Percentiles rank a stretch among this genome's conserved stretches.
Conservation (phyloP, 495 filamentous ascomycete genomes). For the Terfezia boudieri region DNA sequence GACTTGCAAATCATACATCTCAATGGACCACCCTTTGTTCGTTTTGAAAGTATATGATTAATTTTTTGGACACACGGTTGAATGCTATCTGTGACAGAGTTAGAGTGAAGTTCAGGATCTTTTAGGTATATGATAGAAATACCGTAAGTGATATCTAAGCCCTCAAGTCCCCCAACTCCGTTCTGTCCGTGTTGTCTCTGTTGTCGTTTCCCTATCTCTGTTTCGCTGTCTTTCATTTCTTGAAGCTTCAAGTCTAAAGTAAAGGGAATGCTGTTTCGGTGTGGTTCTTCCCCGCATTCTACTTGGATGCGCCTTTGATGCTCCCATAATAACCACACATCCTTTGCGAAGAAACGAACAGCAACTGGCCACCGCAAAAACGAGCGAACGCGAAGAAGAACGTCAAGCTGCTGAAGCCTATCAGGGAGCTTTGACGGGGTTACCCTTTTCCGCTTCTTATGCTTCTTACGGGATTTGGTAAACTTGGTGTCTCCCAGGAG, state of each 20-base stretch:
- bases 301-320: neutral
- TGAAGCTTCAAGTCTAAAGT: too few relatives aligned
- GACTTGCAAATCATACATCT: conserved; percentile 41
- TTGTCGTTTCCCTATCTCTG: conserved; percentile 6
- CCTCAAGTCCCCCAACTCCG: conserved; percentile 26
- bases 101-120: too few relatives aligned
- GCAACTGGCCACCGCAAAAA: conserved; percentile 66
- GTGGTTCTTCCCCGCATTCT: too few relatives aligned
- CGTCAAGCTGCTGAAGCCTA: conserved; percentile 45
- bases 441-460: too few relatives aligned
- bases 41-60: too few relatives aligned
- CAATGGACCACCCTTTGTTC: conserved; percentile 4
- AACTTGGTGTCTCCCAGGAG: too few relatives aligned
- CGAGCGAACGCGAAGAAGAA: conserved; percentile 51
- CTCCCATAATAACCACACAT: conserved; percentile 47
- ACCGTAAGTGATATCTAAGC: conserved; percentile 37
- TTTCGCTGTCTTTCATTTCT: conserved; percentile 1
- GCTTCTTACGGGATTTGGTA: too few relatives aligned
- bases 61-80: too few relatives aligned
- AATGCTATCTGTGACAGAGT: too few relatives aligned
- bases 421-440: too few relatives aligned
- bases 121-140: conserved; percentile 8
- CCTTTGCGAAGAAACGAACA: conserved; percentile 53
- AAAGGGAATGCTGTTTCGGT: too few relatives aligned
- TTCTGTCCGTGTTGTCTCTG: conserved; percentile 1